A percentile compares a stretch with the other conserved stretches of the same genome.
These are phyloP conservation scores for Wickerhamiella domercqiae DNA, from an alignment of 805 yeast genomes.

Conservation along the genomic window DNA sequence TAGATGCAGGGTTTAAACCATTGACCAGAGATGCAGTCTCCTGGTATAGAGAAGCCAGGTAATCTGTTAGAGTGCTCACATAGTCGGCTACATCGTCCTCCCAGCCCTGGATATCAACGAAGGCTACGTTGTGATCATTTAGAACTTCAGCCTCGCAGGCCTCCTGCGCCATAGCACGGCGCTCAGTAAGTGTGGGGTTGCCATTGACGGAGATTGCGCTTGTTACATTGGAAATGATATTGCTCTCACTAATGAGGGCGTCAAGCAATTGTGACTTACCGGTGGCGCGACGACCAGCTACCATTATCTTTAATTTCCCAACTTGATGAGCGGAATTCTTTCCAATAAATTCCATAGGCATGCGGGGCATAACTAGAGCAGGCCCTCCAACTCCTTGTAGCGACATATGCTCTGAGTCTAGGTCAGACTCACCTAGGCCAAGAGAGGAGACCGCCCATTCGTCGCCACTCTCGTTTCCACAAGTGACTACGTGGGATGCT, in stretches of 20 bases:
- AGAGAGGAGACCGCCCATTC: slow-evolving; percentile 13
- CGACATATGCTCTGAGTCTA: background rate
- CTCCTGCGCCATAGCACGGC: background rate
- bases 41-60: slow-evolving; percentile 4
- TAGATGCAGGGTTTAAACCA: slow-evolving; percentile 7
- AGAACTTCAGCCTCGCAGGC: no score
- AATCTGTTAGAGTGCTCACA: slow-evolving; percentile 1
- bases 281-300: slow-evolving; percentile 5
- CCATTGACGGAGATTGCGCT: background rate
- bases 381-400: slow-evolving; percentile 1
- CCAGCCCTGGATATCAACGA: slow-evolving; percentile 2
- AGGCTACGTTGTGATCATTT: slow-evolving; percentile 3
- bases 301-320: slow-evolving; percentile 9
- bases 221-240: background rate
- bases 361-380: slow-evolving; percentile 11
- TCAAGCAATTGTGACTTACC: slow-evolving; percentile 9
- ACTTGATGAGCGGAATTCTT: background rate
- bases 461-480: slow-evolving; percentile 4
- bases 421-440: slow-evolving; percentile 2
- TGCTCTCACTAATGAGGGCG: slow-evolving; percentile 3
- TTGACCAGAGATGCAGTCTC: slow-evolving; percentile 11
- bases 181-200: background rate
- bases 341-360: background rate
- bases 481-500: background rate
- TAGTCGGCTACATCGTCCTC: background rate